Evolutionary conservation across 2,329 filamentous ascomycete species (phyloP).

Genomic region (Apiospora phragmitis): DNA sequence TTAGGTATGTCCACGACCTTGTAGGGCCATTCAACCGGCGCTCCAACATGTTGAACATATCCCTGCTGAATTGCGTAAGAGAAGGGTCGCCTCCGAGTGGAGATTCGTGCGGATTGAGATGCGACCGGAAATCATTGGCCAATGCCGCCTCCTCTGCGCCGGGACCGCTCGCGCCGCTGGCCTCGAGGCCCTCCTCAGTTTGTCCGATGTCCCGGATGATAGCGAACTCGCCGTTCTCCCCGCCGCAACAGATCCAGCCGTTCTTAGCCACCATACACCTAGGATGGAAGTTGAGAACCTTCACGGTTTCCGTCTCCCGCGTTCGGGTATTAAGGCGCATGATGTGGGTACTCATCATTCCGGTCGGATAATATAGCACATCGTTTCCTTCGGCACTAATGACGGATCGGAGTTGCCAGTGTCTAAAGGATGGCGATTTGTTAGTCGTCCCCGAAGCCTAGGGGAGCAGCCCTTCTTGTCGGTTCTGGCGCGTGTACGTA

Average conservation of each 20-base stretch:
- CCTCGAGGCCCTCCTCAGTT: slow-evolving; percentile 24
- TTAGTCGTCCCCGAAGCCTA: slow-evolving; percentile 3
- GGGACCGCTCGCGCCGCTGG: slow-evolving; percentile 14
- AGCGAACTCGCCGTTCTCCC: slow-evolving; percentile 84
- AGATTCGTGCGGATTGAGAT: slow-evolving; percentile 24
- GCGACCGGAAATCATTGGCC: slow-evolving; percentile 23
- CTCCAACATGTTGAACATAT: slow-evolving; percentile 33
- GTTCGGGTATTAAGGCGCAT: slow-evolving; percentile 69
- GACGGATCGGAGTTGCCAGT: slow-evolving; percentile 88
- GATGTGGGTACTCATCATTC: slow-evolving; percentile 63
- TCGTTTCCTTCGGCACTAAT: slow-evolving; percentile 79
- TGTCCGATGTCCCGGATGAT: slow-evolving; percentile 59
- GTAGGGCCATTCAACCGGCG: slow-evolving; percentile 36
- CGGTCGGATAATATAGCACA: slow-evolving; percentile 82
- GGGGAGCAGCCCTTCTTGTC: background rate
- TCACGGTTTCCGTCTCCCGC: slow-evolving; percentile 72
- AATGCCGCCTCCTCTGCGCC: slow-evolving; percentile 25
- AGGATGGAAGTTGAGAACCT: slow-evolving; percentile 70
- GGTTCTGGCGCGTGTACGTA: slow-evolving; percentile 39
- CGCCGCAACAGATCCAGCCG: slow-evolving; percentile 89
- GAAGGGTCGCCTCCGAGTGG: slow-evolving; percentile 36
- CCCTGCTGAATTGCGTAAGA: slow-evolving; percentile 30
- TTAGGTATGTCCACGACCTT: slow-evolving; percentile 50
- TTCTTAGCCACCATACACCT: slow-evolving; percentile 83
- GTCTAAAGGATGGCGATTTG: slow-evolving; percentile 45